Evolutionary conservation across 805 yeast genomes (phyloP), one percentile per base, ranked within the genome.

Genomic region (Kodamaea leandrae): DNA sequence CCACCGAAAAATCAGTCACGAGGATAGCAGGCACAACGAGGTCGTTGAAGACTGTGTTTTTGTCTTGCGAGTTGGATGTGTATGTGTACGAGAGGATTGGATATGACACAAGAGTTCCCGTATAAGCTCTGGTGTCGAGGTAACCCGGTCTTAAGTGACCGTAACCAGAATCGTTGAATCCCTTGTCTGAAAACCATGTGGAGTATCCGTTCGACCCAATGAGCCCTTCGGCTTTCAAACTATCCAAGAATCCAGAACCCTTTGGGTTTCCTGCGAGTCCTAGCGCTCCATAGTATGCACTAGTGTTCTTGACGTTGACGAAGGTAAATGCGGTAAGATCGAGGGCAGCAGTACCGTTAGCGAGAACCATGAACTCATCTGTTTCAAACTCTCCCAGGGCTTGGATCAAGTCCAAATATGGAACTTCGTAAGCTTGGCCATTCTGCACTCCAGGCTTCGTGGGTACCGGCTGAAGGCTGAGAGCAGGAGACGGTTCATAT

Each of bases 141-240:
- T 77, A 79, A 8, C 93, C 90, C 2, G 82, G 63, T 6, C 81
- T 54, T 9, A 83, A 47, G 39, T 58, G 57, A 12, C 68, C 72
- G n/a, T 48, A 42, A 5, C 51, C 47, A 13, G 41, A 18, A 9
- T 43, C 41, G 10, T 42, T 25, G 33, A 42, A 38, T 4, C 48
- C 23, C 24, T 39, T 33, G 38, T 52, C 44, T 40, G 44, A 42
- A 44, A 63, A 66, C 53, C 54, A 64, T 14, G 62, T 46, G 16
- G 72, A 66, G 48, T 65, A 69, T 10, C 71, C 62, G 6, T 57
- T 52, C 3, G 64, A 53, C 19, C 44, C 33, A 19, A 63, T 64
- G 30, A 53, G 20, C 2, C 60, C 59, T 3, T 42, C 28, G 0
- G 37, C 25, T 9, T 30, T 39, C 39, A 69, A 47, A 2, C 39